These are phyloP conservation scores for Vaccinium darrowii DNA, from an alignment of 148 eudicot species.

Conservation along the genomic window DNA sequence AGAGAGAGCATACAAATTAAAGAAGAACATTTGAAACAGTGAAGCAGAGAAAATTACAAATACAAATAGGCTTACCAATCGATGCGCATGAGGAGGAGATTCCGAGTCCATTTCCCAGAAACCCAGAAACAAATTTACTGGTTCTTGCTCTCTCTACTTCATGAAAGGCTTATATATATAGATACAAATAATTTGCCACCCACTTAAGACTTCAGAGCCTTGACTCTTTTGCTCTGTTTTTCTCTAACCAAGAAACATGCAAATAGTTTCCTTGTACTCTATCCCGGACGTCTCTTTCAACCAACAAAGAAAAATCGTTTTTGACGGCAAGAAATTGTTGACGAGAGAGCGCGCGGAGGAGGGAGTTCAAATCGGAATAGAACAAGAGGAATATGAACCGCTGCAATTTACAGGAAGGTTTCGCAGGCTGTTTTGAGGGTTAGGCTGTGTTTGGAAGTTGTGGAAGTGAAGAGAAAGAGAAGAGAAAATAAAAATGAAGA, in stretches of 20 bases:
- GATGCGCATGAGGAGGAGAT: not conserved
- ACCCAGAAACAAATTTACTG: not conserved
- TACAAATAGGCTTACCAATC: slow-evolving; percentile 14
- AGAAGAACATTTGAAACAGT: not conserved
- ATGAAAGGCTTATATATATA: not conserved
- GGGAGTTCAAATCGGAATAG: not conserved
- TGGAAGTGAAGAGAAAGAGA: no score
- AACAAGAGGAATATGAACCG: not conserved
- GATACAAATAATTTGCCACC: not conserved
- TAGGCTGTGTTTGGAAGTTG: no score
- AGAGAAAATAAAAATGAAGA: no score
- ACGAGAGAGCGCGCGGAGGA: not conserved
- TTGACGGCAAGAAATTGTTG: not conserved
- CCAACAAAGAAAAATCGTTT: not conserved
- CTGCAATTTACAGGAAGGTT: not conserved
- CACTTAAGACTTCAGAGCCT: not conserved
- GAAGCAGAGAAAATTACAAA: not conserved
- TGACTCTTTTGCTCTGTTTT: not conserved
- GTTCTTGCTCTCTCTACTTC: not conserved
- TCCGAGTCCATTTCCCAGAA: slow-evolving; percentile 1
- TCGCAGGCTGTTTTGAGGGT: not conserved
- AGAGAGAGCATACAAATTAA: not conserved
- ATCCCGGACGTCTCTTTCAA: not conserved
- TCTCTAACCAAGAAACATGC: not conserved
- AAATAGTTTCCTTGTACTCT: not conserved